Base-by-base conservation (phyloP, 345 rosid genomes). In the Eucalyptus tenuipes region DNA sequence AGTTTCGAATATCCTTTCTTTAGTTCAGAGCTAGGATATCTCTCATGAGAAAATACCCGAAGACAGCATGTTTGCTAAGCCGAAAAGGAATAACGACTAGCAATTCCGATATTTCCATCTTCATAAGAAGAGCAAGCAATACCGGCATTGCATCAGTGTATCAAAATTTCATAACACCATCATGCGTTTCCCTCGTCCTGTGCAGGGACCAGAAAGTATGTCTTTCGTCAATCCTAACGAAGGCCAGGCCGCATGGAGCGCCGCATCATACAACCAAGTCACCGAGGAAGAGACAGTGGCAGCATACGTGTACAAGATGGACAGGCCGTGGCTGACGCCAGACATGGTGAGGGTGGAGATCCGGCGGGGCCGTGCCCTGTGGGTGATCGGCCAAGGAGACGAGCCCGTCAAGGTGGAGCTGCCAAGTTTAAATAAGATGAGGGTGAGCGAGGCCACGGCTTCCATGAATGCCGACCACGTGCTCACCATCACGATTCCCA, bases 201-300 rank as follows among this genome's bases (percentile, higher is more conserved):
- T 7, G 79, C 33, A 59, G 15, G 4, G 1, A 25, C 12, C 1
- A 53, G 4, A 9, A 1, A 16, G 22, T 7, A 1, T 6, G 3
- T 0, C 6, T 24, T 55, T 24, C 12, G n/a, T 25, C n/a, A 3
- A 11, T 25, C 64, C 33, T 13, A 13, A 4, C 4, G 3, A 61
- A 27, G 31, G 3, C 71, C 71, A 5, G 14, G 13, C 4, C 64
- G 13, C 11, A 13, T 57, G 29, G n/a, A 14, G 66, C 66, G 12
- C 15, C 66, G 6, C 7, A 7, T 25, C 15, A 7, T 4, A 7
- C 75, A 2, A 4, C 75, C 75, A 2, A 3, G 37, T 64, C 37
- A 7, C 75, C 3, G 2, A 68, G 42, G 80, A 68, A 31, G 80
- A 68, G 80, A 68, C 11, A 2, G 22, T 2, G 24, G 11, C 42